Evolutionary conservation across 495 filamentous ascomycete genomes (phyloP).

Genomic region (Neurospora sp.): DNA sequence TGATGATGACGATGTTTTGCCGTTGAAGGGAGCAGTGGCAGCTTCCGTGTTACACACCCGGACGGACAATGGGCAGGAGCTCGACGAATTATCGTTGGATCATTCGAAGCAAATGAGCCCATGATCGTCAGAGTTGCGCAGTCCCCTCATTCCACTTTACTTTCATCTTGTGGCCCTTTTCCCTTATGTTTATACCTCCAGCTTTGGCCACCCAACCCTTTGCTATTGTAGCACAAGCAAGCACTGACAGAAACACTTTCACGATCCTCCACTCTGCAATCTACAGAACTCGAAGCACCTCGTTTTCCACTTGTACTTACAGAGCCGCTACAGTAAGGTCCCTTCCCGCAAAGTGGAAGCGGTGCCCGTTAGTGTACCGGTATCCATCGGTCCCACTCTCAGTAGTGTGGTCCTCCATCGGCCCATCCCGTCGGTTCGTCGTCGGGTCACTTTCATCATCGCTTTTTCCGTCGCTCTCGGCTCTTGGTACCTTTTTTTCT

Average conservation of each 20-base stretch:
- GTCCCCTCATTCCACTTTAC: constrained; percentile 4
- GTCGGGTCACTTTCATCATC: not conserved
- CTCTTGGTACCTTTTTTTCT: not conserved
- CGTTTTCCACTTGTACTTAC: not conserved
- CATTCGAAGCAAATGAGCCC: constrained; percentile 9
- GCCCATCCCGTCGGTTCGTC: not conserved
- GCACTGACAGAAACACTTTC: not conserved
- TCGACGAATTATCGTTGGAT: not conserved
- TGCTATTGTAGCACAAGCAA: not conserved
- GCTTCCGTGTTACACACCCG: not conserved
- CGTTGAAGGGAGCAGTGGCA: not conserved
- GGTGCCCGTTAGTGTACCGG: not conserved
- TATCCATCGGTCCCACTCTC: not conserved
- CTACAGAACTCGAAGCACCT: not conserved
- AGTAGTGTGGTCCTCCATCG: not conserved
- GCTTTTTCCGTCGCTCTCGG: not conserved
- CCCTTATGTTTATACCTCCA: not conserved
- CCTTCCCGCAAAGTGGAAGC: not conserved
- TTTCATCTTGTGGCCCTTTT: not conserved
- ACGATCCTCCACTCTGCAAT: not conserved
- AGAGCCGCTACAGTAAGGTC: not conserved
- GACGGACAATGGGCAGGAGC: not conserved
- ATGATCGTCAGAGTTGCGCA: constrained; percentile 23
- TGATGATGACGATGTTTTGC: not conserved
- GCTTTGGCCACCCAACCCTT: not conserved